These are phyloP conservation scores for Solanum chacoense DNA, from an alignment of 305 asterid species.

Conservation along the genomic window DNA sequence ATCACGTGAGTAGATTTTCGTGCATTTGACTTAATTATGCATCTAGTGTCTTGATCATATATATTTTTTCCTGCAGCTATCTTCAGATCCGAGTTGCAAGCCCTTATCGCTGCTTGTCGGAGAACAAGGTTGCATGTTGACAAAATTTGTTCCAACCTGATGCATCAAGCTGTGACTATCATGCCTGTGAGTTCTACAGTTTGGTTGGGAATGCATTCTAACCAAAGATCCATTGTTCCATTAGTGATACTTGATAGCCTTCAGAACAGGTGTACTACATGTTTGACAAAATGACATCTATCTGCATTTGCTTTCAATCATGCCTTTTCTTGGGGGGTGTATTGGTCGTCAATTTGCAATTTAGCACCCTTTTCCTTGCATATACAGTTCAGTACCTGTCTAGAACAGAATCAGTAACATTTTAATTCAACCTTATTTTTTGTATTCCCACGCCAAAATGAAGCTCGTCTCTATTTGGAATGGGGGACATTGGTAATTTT, in stretches of 20 bases:
- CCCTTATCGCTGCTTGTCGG: slow-evolving; percentile 61
- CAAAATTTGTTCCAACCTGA: slow-evolving; percentile 32
- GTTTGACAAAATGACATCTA: not conserved
- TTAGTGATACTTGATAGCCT: not conserved
- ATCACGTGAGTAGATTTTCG: slow-evolving; percentile 44
- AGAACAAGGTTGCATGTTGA: slow-evolving; percentile 61
- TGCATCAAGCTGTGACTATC: slow-evolving; percentile 47
- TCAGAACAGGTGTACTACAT: not conserved
- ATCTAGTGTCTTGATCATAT: not conserved
- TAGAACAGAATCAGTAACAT: not conserved
- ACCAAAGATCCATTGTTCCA: not conserved
- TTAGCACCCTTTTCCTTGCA: not conserved
- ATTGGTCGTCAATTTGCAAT: not conserved
- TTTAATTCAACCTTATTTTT: not conserved
- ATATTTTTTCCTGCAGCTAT: slow-evolving; percentile 29
- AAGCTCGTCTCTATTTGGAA: not conserved
- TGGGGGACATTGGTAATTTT: not conserved
- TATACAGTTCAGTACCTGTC: not conserved
- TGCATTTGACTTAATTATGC: not conserved
- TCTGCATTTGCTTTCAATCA: not conserved
- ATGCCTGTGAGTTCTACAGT: slow-evolving; percentile 46
- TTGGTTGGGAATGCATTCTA: not conserved
- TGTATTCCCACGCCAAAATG: not conserved
- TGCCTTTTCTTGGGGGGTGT: not conserved
- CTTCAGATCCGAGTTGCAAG: slow-evolving; percentile 65